Evolutionary conservation across 768 basidiomycete species (phyloP).

Genomic region (Multifurca ochricompacta): DNA sequence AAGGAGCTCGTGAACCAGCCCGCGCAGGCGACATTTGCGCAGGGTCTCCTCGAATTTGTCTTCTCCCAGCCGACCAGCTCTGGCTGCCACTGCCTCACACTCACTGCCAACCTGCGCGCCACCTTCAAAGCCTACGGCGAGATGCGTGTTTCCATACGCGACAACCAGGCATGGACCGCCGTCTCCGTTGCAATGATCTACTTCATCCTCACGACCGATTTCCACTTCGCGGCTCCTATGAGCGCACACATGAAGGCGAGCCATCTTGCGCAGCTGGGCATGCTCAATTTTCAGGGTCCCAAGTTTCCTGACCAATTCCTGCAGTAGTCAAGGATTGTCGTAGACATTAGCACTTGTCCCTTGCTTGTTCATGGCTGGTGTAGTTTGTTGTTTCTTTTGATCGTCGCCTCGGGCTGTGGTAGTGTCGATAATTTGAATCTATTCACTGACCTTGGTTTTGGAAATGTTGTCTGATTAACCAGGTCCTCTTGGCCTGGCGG

Average conservation of each 20-base stretch:
- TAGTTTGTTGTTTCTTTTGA: not conserved
- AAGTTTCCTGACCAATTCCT: not conserved
- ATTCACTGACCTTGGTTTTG: too few relatives aligned
- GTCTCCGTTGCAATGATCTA: not conserved
- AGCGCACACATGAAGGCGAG: not conserved
- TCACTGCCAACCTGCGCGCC: not conserved
- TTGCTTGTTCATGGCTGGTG: not conserved
- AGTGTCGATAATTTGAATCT: too few relatives aligned
- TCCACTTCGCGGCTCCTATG: not conserved
- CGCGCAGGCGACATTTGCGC: not conserved
- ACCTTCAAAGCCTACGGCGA: not conserved
- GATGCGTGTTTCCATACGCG: not conserved
- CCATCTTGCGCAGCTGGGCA: not conserved
- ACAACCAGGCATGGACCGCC: not conserved
- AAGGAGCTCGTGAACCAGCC: conserved; percentile 1
- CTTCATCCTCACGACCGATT: not conserved
- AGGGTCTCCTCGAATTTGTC: not conserved
- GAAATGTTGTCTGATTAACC: too few relatives aligned
- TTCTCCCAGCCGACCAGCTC: not conserved
- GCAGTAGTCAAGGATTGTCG: not conserved
- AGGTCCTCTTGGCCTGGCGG: too few relatives aligned
- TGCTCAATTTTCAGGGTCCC: not conserved
- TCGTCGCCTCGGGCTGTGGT: not conserved
- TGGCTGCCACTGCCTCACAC: not conserved
- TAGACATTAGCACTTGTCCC: not conserved